Percentiles rank a stretch among this genome's conserved stretches.
Conservation (phyloP, 768 basidiomycete genomes). For the Suillus alpinus region DNA sequence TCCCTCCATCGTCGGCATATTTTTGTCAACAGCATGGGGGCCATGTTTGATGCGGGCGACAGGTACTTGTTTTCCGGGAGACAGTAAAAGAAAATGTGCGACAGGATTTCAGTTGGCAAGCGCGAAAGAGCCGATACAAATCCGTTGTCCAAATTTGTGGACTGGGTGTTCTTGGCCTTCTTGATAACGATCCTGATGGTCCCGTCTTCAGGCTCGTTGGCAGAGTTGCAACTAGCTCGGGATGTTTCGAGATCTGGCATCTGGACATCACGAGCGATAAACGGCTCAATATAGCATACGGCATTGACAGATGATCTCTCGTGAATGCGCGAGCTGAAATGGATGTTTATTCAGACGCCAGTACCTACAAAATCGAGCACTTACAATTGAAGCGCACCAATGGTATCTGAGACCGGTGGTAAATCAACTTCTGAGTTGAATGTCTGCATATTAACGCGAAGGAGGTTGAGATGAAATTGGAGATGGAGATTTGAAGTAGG, state of each 20-base stretch:
- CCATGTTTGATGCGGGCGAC: constrained; percentile 22
- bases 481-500: background rate
- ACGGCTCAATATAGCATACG: no score
- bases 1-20: constrained; percentile 44
- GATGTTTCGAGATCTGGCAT: no score
- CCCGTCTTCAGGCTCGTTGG: no score
- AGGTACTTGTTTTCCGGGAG: constrained; percentile 23
- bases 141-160: constrained; percentile 16
- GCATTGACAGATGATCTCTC: no score
- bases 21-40: constrained; percentile 38
- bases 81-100: constrained; percentile 45
- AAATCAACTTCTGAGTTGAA: background rate
- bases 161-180: constrained; percentile 8
- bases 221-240: no score
- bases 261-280: no score
- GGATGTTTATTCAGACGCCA: background rate
- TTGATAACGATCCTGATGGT: no score
- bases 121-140: constrained; percentile 29
- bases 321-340: no score
- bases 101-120: constrained; percentile 45
- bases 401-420: background rate
- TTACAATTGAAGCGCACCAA: background rate
- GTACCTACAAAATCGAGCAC: background rate
- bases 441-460: background rate
- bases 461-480: background rate